Percentiles rank a stretch among this genome's conserved stretches.
These are phyloP conservation scores for Gaultheria prostrata DNA, from an alignment of 148 eudicot genomes.

Conservation along the genomic window DNA sequence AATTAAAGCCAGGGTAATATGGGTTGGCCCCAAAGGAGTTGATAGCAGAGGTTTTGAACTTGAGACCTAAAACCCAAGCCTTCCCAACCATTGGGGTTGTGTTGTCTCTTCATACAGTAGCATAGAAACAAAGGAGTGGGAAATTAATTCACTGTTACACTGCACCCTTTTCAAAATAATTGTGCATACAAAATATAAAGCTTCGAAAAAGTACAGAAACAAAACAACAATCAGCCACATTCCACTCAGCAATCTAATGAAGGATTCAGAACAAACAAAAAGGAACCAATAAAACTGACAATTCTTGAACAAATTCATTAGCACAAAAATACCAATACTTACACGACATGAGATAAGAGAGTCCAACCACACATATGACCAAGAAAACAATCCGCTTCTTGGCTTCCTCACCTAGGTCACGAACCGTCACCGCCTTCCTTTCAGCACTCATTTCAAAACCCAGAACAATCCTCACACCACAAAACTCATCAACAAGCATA, in stretches of 20 bases:
- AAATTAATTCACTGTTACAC: neutral
- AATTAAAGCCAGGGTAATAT: too few relatives aligned
- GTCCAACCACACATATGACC: constrained; percentile 64
- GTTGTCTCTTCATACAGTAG: too few relatives aligned
- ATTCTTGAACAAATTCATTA: neutral
- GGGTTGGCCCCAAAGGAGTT: too few relatives aligned
- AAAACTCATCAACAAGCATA: constrained; percentile 14
- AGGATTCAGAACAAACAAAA: neutral
- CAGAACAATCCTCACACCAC: constrained; percentile 18
- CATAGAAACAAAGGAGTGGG: too few relatives aligned
- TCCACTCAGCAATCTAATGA: neutral
- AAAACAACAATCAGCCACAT: neutral
- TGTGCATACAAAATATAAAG: neutral
- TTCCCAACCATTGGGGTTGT: too few relatives aligned
- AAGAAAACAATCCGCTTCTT: constrained; percentile 78
- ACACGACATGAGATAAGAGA: constrained; percentile 94
- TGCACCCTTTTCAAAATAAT: neutral
- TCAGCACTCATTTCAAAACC: constrained; percentile 47
- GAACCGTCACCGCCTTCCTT: constrained; percentile 47
- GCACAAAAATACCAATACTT: constrained; percentile 27
- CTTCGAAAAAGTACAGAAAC: neutral
- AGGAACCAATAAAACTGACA: neutral
- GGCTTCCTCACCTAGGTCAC: constrained; percentile 80
- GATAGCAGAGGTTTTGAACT: too few relatives aligned
- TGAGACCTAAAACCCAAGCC: too few relatives aligned